Base-by-base conservation (phyloP, 23 red algal genomes). In the Agarophyton chilense region DNA sequence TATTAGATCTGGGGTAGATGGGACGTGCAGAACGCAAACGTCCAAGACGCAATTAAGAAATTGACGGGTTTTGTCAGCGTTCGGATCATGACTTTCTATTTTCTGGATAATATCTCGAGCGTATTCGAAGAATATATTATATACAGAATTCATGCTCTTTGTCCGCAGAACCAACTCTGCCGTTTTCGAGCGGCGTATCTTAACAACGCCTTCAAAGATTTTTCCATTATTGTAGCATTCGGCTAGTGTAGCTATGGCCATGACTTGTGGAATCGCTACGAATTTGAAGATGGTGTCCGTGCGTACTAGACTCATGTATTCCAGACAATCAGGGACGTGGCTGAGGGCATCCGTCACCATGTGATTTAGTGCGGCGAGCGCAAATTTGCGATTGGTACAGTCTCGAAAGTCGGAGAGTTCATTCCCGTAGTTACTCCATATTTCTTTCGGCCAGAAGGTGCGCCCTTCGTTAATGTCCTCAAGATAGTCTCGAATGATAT, bases 181-280 rank as follows among this genome's bases (percentile, higher is more conserved):
- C 55, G 97, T 99, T 38, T 83, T 79, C 40, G 93, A 91, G 38
- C 93, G 88, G 68, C 97, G 92, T 38, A 99, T 77, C 84, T 99
- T 99, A 31, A 99, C 93, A 17, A 87, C 82, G 60, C 90, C 79
- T 63, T 84, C 56, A 87, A 99, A 99, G 41, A 99, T 77, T 10
- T 60, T 41, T 16, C 86, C 67, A 67, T 99, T 99, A 79, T 96
- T 91, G 77, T 94, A 96, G 17, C 61, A 85, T 45, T 95, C 92
- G 52, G 92, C 82, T 14, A 99, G 46, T 0, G 97, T 99, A 50
- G 92, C 97, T 17, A 99, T 95, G 12, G 93, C 97, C 97, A 99
- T 99, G 12, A 99, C 97, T 82, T 99, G 97, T 26, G 97, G 97
- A 61, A 99, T 96, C 16, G 97, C 94, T 0, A 96, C 93, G 79